Evolutionary conservation across 805 yeast species (phyloP).

Genomic region (Starmerella lactis-condensi): DNA sequence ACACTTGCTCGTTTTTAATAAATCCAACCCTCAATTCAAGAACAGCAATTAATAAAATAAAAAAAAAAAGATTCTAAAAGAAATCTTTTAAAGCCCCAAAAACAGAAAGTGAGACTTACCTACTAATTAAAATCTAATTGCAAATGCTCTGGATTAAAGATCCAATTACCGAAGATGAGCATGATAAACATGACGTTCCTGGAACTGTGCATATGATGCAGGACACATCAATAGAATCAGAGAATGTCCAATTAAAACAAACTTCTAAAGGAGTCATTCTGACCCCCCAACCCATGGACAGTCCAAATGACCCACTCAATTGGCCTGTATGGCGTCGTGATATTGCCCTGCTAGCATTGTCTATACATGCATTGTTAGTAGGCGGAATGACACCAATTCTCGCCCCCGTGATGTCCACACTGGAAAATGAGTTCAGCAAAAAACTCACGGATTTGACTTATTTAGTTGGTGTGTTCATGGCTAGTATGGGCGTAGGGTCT

Average conservation of each 20-base stretch:
- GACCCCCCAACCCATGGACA: constrained; percentile 43
- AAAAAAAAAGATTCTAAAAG: too few relatives aligned
- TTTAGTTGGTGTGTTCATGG: constrained; percentile 41
- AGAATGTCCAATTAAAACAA: constrained; percentile 25
- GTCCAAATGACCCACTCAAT: constrained; percentile 47
- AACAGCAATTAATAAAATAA: too few relatives aligned
- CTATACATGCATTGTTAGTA: constrained; percentile 39
- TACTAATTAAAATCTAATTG: too few relatives aligned
- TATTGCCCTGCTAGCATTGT: constrained; percentile 33
- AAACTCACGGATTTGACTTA: constrained; percentile 30
- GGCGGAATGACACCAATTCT: constrained; percentile 46
- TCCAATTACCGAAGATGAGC: constrained; percentile 18
- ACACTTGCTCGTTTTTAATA: too few relatives aligned
- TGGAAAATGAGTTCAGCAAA: constrained; percentile 29
- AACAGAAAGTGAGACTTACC: too few relatives aligned
- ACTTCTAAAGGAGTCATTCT: constrained; percentile 34
- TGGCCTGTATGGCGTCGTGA: constrained; percentile 48
- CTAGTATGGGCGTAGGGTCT: constrained; percentile 41
- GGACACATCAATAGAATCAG: constrained; percentile 3
- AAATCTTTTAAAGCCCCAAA: too few relatives aligned
- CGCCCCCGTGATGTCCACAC: constrained; percentile 35
- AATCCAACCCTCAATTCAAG: too few relatives aligned
- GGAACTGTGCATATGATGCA: constrained; percentile 13
- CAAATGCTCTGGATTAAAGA: constrained; percentile 27
- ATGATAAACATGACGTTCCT: constrained; percentile 4